These are phyloP conservation scores for Serendipita sp. DNA, from an alignment of 768 basidiomycete species.

Conservation along the genomic window DNA sequence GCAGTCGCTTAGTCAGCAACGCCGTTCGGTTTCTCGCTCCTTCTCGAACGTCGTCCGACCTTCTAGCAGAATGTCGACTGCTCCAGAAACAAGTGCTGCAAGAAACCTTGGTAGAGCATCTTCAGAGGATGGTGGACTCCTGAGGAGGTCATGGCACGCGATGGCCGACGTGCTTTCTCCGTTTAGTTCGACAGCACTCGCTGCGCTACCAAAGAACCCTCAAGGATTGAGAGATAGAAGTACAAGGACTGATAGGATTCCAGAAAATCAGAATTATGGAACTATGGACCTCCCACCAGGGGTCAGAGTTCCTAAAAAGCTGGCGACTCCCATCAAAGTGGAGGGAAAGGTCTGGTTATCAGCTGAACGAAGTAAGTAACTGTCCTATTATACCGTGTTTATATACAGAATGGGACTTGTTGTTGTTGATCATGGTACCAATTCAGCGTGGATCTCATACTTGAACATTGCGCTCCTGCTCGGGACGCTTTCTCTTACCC, in stretches of 20 bases:
- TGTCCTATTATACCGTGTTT: not conserved
- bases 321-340: slow-evolving; percentile 65
- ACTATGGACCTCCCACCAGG: slow-evolving; percentile 48
- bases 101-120: not conserved
- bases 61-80: not conserved
- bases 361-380: slow-evolving; percentile 70
- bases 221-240: slow-evolving; percentile 30
- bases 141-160: slow-evolving; percentile 47
- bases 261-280: slow-evolving; percentile 31
- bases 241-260: slow-evolving; percentile 58
- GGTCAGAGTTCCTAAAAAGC: slow-evolving; percentile 68
- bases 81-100: not conserved
- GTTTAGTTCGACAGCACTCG: slow-evolving; percentile 51
- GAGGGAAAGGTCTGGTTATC: slow-evolving; percentile 98
- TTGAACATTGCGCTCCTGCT: slow-evolving; percentile 72
- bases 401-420: not conserved
- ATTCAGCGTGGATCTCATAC: slow-evolving; percentile 81
- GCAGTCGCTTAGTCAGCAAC: not conserved
- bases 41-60: not conserved
- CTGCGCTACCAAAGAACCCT: slow-evolving; percentile 29
- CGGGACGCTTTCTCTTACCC: slow-evolving; percentile 67
- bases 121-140: slow-evolving; percentile 18
- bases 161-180: slow-evolving; percentile 44
- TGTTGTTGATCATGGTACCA: slow-evolving; percentile 5
- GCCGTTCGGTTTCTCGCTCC: not conserved